phyloP scores from a whole-genome alignment of 2,329 filamentous ascomycete genomes.

The Fusarium proliferatum region DNA sequence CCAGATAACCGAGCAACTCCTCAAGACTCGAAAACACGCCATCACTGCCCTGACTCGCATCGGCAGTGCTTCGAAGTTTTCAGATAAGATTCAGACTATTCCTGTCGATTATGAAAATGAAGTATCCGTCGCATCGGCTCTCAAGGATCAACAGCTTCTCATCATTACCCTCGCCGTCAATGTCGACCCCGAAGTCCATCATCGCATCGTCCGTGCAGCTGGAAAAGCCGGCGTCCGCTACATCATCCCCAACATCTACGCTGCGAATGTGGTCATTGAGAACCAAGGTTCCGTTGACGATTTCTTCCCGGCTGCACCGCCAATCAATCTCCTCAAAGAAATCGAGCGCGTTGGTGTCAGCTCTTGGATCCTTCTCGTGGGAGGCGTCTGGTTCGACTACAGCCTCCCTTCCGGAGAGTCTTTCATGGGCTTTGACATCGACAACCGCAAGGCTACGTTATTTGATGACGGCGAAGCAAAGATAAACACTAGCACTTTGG shows the following conservation, averaged over 20 bases:
- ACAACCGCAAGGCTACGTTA: slow-evolving; percentile 48
- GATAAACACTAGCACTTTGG: slow-evolving; percentile 5
- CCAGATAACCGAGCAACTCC: slow-evolving; percentile 52
- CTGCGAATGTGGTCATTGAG: slow-evolving; percentile 42
- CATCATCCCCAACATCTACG: slow-evolving; percentile 59
- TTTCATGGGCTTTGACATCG: slow-evolving; percentile 60
- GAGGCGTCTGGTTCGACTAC: slow-evolving; percentile 26
- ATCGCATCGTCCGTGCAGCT: slow-evolving; percentile 58
- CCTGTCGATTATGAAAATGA: slow-evolving; percentile 56
- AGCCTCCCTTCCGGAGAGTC: background rate
- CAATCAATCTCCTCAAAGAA: background rate
- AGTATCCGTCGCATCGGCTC: no score
- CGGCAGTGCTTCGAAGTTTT: slow-evolving; percentile 53
- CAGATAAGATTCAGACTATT: slow-evolving; percentile 53
- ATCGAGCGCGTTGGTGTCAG: slow-evolving; percentile 13
- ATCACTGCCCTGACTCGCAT: slow-evolving; percentile 62
- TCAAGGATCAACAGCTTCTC: slow-evolving; percentile 59
- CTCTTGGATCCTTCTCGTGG: slow-evolving; percentile 12
- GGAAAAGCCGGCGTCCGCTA: slow-evolving; percentile 58
- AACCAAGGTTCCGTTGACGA: background rate
- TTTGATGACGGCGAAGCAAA: slow-evolving; percentile 1
- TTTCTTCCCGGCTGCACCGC: background rate
- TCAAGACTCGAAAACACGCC: slow-evolving; percentile 58
- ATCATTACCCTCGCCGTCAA: slow-evolving; percentile 57
- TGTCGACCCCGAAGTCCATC: slow-evolving; percentile 53